Conservation (phyloP, 345 rosid genomes). For the Hypericum perforatum region DNA sequence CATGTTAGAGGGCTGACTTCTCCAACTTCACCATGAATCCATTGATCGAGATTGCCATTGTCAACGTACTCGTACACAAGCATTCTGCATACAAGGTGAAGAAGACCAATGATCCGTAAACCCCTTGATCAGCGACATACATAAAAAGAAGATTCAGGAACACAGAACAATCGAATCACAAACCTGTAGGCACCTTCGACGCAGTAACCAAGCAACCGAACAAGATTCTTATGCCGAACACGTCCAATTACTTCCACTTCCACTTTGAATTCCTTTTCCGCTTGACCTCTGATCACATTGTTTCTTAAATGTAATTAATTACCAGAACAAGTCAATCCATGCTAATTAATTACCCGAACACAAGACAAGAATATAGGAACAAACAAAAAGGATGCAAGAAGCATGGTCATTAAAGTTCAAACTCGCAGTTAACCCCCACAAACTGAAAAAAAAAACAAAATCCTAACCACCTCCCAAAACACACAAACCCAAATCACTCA, state of each 20-base stretch:
- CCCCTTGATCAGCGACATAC: no score
- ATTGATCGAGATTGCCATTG: constrained; percentile 91
- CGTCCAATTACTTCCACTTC: constrained; percentile 94
- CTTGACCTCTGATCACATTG: constrained; percentile 66
- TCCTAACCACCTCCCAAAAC: no score
- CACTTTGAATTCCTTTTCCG: constrained; percentile 93
- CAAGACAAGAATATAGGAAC: no score
- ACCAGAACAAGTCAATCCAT: background rate
- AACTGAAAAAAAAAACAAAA: no score
- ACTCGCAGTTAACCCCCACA: no score
- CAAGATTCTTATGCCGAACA: constrained; percentile 90
- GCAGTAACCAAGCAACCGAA: constrained; percentile 79
- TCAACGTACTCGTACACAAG: constrained; percentile 86
- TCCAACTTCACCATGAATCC: constrained; percentile 96
- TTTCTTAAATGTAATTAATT: constrained; percentile 7
- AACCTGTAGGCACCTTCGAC: constrained; percentile 97
- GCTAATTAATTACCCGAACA: constrained; percentile 1
- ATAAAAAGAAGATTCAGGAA: no score
- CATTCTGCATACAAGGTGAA: constrained; percentile 44
- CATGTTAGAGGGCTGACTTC: constrained; percentile 75
- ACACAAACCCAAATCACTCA: no score
- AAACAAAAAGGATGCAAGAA: no score
- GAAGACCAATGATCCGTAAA: background rate
- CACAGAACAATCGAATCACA: background rate
- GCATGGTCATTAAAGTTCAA: no score